These are phyloP conservation scores for Xylaria bambusicola DNA, from an alignment of 495 filamentous ascomycete genomes.

Conservation along the genomic window DNA sequence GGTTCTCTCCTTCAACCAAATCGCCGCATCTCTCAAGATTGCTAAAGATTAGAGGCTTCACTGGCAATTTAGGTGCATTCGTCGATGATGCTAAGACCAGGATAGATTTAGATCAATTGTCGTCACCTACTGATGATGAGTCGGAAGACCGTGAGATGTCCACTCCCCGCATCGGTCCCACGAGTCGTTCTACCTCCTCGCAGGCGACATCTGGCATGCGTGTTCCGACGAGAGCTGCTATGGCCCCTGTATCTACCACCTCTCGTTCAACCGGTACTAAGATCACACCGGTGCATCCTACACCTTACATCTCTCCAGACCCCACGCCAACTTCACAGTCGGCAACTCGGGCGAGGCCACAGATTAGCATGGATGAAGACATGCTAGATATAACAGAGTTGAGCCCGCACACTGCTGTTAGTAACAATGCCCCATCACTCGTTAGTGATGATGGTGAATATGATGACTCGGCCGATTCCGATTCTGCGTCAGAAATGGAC, in stretches of 20 bases:
- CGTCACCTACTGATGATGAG: conserved; percentile 47
- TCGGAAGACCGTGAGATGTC: conserved; percentile 48
- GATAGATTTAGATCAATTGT: conserved; percentile 53
- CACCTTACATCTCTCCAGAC: conserved; percentile 38
- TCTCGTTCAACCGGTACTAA: conserved; percentile 60
- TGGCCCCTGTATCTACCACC: conserved; percentile 51
- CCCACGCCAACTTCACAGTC: conserved; percentile 30
- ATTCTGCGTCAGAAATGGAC: conserved; percentile 44
- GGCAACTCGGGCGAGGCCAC: conserved; percentile 33
- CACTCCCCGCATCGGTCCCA: conserved; percentile 8
- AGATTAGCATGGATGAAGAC: conserved; percentile 49
- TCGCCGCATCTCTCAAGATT: conserved; percentile 75
- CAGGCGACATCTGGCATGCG: conserved; percentile 48
- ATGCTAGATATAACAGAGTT: conserved; percentile 61
- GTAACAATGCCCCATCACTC: conserved; percentile 79
- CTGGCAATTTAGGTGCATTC: conserved; percentile 62
- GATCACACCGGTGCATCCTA: conserved; percentile 37
- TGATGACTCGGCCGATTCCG: conserved; percentile 56
- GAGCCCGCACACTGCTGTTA: conserved; percentile 76
- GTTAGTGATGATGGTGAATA: conserved; percentile 87
- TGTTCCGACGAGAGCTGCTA: conserved; percentile 60
- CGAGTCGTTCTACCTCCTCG: conserved; percentile 30
- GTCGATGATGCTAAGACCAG: conserved; percentile 59
- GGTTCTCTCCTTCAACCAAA: conserved; percentile 63
- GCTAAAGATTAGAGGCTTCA: conserved; percentile 64